Evolutionary conservation across 192 early-diverging fungal species (phyloP).

Genomic region (Linnemannia schmuckeri): DNA sequence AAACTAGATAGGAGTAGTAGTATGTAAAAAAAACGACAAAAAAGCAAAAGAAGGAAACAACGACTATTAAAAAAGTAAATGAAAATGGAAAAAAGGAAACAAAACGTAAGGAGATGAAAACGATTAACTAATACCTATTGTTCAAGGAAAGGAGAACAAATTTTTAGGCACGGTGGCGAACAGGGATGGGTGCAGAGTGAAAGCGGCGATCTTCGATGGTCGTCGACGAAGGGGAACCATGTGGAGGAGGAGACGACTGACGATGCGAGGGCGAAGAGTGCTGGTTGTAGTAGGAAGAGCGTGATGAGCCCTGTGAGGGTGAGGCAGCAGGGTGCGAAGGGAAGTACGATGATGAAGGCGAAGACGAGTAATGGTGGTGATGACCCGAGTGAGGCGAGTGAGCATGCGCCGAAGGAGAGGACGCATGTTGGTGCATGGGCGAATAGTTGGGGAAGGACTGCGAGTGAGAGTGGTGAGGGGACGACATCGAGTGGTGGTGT

Average conservation of each 20-base stretch:
- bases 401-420: constrained; percentile 15
- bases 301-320: constrained; percentile 18
- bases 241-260: constrained; percentile 4
- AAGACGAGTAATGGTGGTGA: constrained; percentile 44
- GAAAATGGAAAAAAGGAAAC: not conserved
- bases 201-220: constrained; percentile 45
- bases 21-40: not conserved
- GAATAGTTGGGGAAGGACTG: constrained; percentile 53
- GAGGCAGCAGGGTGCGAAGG: not conserved
- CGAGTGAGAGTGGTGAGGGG: constrained; percentile 33
- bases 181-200: constrained; percentile 54
- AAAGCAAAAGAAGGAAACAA: not conserved
- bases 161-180: constrained; percentile 24
- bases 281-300: constrained; percentile 29
- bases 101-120: not conserved
- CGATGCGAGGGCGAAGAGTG: constrained; percentile 6
- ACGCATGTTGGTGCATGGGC: constrained; percentile 22
- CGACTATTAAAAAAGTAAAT: not conserved
- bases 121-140: not conserved
- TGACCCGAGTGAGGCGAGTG: constrained; percentile 30
- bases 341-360: constrained; percentile 41
- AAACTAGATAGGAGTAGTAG: not conserved
- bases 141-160: not conserved
- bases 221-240: constrained; percentile 17
- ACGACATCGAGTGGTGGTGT: constrained; percentile 18